Conservation (phyloP, 1,284 basidiomycete genomes). For the Pseudozyma sp. region DNA sequence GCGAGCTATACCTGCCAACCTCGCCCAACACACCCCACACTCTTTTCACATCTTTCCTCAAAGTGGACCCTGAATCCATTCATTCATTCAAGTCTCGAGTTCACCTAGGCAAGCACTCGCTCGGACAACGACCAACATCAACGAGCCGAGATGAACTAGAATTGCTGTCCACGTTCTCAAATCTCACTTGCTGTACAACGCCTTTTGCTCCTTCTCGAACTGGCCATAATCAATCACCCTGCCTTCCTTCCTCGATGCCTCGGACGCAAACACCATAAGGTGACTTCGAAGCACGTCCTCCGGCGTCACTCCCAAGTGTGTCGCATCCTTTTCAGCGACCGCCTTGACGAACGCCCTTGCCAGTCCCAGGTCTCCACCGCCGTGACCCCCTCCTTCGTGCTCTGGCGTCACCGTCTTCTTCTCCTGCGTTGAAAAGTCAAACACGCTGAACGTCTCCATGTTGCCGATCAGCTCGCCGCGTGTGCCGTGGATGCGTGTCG, state of each 20-base stretch:
- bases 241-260: constrained; percentile 25
- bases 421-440: constrained; percentile 38
- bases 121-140: not conserved
- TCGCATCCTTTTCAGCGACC: constrained; percentile 30
- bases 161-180: not conserved
- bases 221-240: constrained; percentile 25
- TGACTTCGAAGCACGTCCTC: constrained; percentile 39
- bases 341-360: constrained; percentile 46
- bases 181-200: constrained; percentile 12
- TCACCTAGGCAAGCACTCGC: not conserved
- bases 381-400: constrained; percentile 39
- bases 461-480: constrained; percentile 38
- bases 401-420: constrained; percentile 28
- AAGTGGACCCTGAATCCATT: constrained; percentile 11
- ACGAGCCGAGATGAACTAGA: not conserved
- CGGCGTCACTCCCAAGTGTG: constrained; percentile 34
- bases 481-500: constrained; percentile 36
- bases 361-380: constrained; percentile 35
- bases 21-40: not conserved
- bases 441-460: constrained; percentile 38
- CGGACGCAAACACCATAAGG: constrained; percentile 36
- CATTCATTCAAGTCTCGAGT: too few species aligned
- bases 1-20: constrained; percentile 28
- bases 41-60: constrained; percentile 10
- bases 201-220: constrained; percentile 34